These are phyloP conservation scores for Podila horticola DNA, from an alignment of 192 early-diverging fungal genomes.

Conservation along the genomic window DNA sequence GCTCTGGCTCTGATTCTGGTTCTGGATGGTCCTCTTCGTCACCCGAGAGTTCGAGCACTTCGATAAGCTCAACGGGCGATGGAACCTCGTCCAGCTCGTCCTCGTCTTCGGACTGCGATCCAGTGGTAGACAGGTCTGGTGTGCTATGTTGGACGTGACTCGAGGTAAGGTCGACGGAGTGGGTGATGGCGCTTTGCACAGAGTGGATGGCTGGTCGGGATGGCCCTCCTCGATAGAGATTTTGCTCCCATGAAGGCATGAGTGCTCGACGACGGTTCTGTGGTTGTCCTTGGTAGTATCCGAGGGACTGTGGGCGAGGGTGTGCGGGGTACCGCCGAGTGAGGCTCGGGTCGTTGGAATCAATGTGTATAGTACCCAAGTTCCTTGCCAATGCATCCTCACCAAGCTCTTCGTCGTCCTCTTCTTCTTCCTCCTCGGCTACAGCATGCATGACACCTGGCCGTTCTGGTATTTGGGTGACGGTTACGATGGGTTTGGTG, in stretches of 20 bases:
- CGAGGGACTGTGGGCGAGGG: not conserved
- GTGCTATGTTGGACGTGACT: constrained; percentile 17
- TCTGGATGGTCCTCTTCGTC: not conserved
- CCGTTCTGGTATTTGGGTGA: not conserved
- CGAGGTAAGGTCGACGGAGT: constrained; percentile 15
- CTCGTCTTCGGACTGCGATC: constrained; percentile 30
- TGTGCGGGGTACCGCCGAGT: not conserved
- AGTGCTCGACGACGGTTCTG: not conserved
- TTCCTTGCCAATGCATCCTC: not conserved
- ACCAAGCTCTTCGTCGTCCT: not conserved
- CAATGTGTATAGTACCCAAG: not conserved
- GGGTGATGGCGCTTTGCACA: constrained; percentile 14
- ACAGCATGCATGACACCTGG: constrained; percentile 1
- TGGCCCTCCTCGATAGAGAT: not conserved
- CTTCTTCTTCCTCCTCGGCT: constrained; percentile 11
- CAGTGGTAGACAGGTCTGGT: constrained; percentile 28
- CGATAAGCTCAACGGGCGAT: constrained; percentile 12
- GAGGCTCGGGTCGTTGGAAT: not conserved
- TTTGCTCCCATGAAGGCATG: not conserved
- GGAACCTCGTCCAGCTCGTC: constrained; percentile 20
- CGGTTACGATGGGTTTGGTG: not conserved
- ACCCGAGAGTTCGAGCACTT: constrained; percentile 9
- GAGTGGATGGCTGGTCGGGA: not conserved
- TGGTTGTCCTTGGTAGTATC: not conserved
- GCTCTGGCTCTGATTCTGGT: not conserved